Conservation (phyloP, 1,139 yeast species). For the Yamadazyma siamensis region DNA sequence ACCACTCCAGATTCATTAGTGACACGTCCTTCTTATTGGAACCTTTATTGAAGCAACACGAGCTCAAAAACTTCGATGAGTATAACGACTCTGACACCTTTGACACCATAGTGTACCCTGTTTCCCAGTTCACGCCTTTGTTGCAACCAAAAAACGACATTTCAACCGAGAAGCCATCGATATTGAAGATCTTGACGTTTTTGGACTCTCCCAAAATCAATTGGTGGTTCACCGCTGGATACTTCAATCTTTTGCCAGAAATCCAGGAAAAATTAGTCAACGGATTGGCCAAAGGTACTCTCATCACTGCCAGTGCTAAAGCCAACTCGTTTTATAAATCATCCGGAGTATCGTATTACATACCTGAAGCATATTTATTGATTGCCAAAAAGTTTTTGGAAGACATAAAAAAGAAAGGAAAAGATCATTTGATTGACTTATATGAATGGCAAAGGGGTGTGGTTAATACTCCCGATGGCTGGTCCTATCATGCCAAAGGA, state of each 20-base stretch:
- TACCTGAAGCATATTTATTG: conserved; percentile 86
- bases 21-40: conserved; percentile 57
- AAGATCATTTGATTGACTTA: conserved; percentile 48
- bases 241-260: conserved; percentile 85
- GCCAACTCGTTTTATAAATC: conserved; percentile 93
- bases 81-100: conserved; percentile 28
- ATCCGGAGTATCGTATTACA: conserved; percentile 72
- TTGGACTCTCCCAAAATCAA: conserved; percentile 52
- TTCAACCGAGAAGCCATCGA: conserved; percentile 79
- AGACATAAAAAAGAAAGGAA: conserved; percentile 45
- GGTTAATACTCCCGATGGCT: conserved; percentile 78
- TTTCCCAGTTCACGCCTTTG: conserved; percentile 87
- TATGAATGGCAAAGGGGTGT: conserved; percentile 87
- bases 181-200: conserved; percentile 58
- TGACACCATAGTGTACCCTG: conserved; percentile 82
- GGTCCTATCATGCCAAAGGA: conserved; percentile 99
- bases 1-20: conserved; percentile 52
- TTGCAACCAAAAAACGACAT: conserved; percentile 50
- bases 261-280: conserved; percentile 59
- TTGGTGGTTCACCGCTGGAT: conserved; percentile 96
- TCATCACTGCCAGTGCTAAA: conserved; percentile 86
- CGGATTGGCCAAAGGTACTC: conserved; percentile 61
- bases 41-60: conserved; percentile 52
- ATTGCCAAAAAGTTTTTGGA: conserved; percentile 69
- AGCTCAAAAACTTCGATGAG: conserved; percentile 33